Percentiles rank a stretch among this genome's conserved stretches.
Conservation (phyloP, 2,329 filamentous ascomycete genomes). For the Fusarium sp. region DNA sequence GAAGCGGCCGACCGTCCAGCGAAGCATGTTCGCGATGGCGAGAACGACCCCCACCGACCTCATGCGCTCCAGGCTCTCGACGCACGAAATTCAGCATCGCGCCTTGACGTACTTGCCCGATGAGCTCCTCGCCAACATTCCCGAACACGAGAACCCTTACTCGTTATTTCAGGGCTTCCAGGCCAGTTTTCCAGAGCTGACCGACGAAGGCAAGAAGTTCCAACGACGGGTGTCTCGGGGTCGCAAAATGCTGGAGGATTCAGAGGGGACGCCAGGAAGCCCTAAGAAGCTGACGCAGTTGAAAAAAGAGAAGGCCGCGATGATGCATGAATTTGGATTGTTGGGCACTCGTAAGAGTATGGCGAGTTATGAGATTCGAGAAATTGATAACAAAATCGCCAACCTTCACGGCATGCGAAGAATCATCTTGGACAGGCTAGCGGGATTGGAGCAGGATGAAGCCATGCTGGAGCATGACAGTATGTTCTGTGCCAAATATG, state of each 20-base stretch:
- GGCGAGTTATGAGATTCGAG: slow-evolving; percentile 94
- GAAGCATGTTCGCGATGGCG: slow-evolving; percentile 90
- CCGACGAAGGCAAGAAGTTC: slow-evolving; percentile 76
- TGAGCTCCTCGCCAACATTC: slow-evolving; percentile 88
- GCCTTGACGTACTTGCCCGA: slow-evolving; percentile 90
- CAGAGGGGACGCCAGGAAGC: slow-evolving; percentile 63
- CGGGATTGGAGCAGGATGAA: slow-evolving; percentile 90
- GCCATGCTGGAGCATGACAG: slow-evolving; percentile 88
- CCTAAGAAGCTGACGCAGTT: slow-evolving; percentile 77
- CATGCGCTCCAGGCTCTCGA: slow-evolving; percentile 90
- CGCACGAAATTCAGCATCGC: slow-evolving; percentile 91
- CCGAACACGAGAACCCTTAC: slow-evolving; percentile 85
- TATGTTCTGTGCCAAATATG: slow-evolving; percentile 56
- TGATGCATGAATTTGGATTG: slow-evolving; percentile 91
- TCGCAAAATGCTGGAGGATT: slow-evolving; percentile 79
- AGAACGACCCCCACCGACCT: slow-evolving; percentile 93
- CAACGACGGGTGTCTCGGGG: slow-evolving; percentile 78
- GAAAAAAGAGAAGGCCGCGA: slow-evolving; percentile 80
- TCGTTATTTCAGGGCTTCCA: slow-evolving; percentile 97
- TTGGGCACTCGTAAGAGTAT: slow-evolving; percentile 95
- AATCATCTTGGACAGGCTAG: slow-evolving; percentile 88
- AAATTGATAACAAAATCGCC: slow-evolving; percentile 96
- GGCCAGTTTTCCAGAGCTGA: slow-evolving; percentile 80
- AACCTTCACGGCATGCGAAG: slow-evolving; percentile 93
- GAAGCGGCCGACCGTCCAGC: slow-evolving; percentile 83